phyloP scores from a whole-genome alignment of 2,329 filamentous ascomycete genomes.

The Colletotrichum caudatum region DNA sequence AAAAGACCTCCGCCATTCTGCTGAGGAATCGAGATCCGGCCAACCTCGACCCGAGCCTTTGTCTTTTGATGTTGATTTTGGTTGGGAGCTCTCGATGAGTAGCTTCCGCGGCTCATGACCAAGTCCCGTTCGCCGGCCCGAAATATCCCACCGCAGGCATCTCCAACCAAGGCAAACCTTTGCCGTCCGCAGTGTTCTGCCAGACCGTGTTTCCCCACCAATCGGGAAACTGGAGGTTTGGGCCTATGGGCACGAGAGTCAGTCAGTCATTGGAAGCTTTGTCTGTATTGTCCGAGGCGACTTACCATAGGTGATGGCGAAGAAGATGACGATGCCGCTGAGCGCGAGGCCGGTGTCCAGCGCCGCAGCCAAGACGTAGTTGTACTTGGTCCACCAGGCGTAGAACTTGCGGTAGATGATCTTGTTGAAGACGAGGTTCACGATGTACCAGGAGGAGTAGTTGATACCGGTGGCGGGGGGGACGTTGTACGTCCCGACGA shows the following conservation, averaged over 20 bases:
- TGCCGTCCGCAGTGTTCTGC: slow-evolving; percentile 32
- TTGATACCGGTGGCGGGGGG: slow-evolving; percentile 68
- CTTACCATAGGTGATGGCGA: slow-evolving; percentile 55
- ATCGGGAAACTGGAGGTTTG: slow-evolving; percentile 56
- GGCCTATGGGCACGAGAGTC: slow-evolving; percentile 52
- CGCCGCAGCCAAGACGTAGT: slow-evolving; percentile 69
- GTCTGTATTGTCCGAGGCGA: accelerated
- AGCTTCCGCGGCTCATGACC: not conserved
- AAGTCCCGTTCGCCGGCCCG: slow-evolving; percentile 33
- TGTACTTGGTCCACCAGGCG: slow-evolving; percentile 70
- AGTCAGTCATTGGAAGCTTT: not conserved
- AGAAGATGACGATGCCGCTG: slow-evolving; percentile 63
- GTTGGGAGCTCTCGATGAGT: not conserved
- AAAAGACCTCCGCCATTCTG: no score
- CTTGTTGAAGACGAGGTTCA: slow-evolving; percentile 68
- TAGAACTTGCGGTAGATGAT: slow-evolving; percentile 61
- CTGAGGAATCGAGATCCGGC: no score
- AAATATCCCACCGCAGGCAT: slow-evolving; percentile 34
- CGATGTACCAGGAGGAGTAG: slow-evolving; percentile 65
- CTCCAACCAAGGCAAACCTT: slow-evolving; percentile 22
- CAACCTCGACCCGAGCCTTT: no score
- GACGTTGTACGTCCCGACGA: slow-evolving; percentile 61
- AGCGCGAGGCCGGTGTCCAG: slow-evolving; percentile 68
- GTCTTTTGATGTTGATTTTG: no score
- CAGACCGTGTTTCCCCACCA: slow-evolving; percentile 64